phyloP scores from a whole-genome alignment of 371 early-diverging fungal genomes.

The Dichotomocladium elegans region DNA sequence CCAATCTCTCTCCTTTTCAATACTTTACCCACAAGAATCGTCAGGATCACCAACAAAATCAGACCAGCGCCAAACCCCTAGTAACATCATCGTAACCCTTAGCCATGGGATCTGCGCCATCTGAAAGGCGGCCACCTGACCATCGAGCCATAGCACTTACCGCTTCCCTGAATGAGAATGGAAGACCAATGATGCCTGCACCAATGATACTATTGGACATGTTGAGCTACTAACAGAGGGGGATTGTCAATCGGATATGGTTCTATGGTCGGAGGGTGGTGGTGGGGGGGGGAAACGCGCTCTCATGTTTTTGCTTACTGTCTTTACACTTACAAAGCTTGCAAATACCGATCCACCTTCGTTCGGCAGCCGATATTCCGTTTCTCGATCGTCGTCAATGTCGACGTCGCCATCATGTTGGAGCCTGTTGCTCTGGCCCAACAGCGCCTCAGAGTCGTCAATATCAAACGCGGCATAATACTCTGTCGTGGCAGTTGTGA shows the following conservation, averaged over 20 bases:
- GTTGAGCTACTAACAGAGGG: constrained; percentile 51
- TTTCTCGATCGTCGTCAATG: constrained; percentile 15
- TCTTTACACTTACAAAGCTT: constrained; percentile 51
- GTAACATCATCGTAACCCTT: neutral
- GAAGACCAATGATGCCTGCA: constrained; percentile 68
- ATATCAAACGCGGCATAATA: constrained; percentile 36
- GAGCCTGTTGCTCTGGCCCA: neutral
- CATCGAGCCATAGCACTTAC: too few species aligned
- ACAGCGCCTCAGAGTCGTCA: constrained; percentile 26
- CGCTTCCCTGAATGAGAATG: constrained; percentile 60
- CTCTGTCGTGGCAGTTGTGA: constrained; percentile 4
- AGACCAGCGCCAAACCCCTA: constrained; percentile 64
- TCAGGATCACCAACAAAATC: constrained; percentile 56
- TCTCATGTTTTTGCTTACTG: too few species aligned
- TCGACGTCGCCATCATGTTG: constrained; percentile 14
- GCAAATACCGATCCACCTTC: constrained; percentile 45
- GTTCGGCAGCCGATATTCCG: constrained; percentile 29
- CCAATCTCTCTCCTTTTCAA: neutral
- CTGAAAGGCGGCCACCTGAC: too few species aligned
- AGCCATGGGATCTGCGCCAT: neutral
- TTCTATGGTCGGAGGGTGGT: too few species aligned
- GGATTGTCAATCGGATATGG: neutral
- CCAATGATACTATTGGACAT: constrained; percentile 80
- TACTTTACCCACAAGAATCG: constrained; percentile 56
- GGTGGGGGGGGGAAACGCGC: too few species aligned